Evolutionary conservation across 2,329 filamentous ascomycete species (phyloP).

Genomic region (Colletotrichum shisoi): DNA sequence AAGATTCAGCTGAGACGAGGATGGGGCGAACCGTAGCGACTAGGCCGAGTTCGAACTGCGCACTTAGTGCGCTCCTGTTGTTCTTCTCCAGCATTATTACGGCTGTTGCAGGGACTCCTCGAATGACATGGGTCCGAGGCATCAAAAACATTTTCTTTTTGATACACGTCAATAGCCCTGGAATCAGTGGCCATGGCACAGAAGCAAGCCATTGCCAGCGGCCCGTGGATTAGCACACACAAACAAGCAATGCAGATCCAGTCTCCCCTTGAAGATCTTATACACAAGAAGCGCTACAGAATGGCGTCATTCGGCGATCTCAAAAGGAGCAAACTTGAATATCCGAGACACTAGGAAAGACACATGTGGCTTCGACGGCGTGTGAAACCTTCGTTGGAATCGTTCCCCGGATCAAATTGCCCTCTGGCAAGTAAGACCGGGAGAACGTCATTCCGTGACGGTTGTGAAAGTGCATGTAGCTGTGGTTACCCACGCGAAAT

Average conservation of each 20-base stretch:
- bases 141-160: neutral
- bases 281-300: neutral
- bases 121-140: no score
- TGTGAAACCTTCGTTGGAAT: no score
- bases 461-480: no score
- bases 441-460: neutral
- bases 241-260: neutral
- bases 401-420: no score
- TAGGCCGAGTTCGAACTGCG: neutral
- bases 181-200: neutral
- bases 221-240: no score
- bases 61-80: neutral
- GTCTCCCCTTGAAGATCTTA: constrained; percentile 4
- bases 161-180: neutral
- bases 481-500: no score
- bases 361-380: neutral
- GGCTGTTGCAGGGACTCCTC: no score
- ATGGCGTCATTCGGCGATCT: constrained; percentile 26
- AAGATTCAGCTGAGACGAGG: neutral
- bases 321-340: constrained; percentile 12
- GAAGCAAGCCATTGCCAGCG: neutral
- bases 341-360: constrained; percentile 19
- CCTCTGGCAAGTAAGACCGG: neutral
- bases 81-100: neutral
- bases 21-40: neutral